Evolutionary conservation across 352 stramenopile genomes (phyloP).

Genomic region (Globisporangium alternatum): DNA sequence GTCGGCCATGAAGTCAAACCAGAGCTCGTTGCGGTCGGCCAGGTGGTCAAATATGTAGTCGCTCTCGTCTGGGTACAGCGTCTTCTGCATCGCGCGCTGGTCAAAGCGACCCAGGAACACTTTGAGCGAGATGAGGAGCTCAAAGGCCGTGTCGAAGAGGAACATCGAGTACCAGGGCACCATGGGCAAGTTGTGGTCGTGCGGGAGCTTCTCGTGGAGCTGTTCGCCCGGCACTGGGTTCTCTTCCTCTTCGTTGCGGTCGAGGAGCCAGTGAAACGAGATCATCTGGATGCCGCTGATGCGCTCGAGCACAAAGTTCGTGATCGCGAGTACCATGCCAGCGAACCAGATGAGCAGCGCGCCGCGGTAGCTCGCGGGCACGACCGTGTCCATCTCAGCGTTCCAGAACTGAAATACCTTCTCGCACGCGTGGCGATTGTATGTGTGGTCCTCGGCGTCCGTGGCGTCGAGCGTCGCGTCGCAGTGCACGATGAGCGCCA

Average conservation of each 20-base stretch:
- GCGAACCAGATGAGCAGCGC: conserved; percentile 84
- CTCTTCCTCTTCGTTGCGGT: conserved; percentile 43
- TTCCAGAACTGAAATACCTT: conserved; percentile 73
- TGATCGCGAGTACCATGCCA: conserved; percentile 74
- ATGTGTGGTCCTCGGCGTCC: conserved; percentile 30
- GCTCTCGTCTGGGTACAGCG: conserved; percentile 65
- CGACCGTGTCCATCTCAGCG: conserved; percentile 44
- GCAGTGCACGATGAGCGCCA: conserved; percentile 80
- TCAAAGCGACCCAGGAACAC: conserved; percentile 92
- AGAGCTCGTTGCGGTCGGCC: conserved; percentile 75
- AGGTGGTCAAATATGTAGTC: conserved; percentile 86
- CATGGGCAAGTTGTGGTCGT: conserved; percentile 85
- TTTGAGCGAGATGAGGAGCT: conserved; percentile 92
- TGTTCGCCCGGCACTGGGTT: conserved; percentile 40
- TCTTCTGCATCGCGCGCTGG: conserved; percentile 88
- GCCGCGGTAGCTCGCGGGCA: conserved; percentile 75
- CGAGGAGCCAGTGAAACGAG: conserved; percentile 69
- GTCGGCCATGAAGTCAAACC: conserved; percentile 94
- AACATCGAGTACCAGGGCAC: conserved; percentile 95
- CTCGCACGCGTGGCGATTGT: conserved; percentile 78
- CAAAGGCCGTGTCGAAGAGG: conserved; percentile 88
- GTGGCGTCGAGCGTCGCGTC: conserved; percentile 53
- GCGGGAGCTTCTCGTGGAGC: conserved; percentile 57
- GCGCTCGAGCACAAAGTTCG: conserved; percentile 82
- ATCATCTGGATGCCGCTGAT: conserved; percentile 81